Evolutionary conservation across 2,329 filamentous ascomycete genomes (phyloP).

Genomic region (Aspergillus nomiae): DNA sequence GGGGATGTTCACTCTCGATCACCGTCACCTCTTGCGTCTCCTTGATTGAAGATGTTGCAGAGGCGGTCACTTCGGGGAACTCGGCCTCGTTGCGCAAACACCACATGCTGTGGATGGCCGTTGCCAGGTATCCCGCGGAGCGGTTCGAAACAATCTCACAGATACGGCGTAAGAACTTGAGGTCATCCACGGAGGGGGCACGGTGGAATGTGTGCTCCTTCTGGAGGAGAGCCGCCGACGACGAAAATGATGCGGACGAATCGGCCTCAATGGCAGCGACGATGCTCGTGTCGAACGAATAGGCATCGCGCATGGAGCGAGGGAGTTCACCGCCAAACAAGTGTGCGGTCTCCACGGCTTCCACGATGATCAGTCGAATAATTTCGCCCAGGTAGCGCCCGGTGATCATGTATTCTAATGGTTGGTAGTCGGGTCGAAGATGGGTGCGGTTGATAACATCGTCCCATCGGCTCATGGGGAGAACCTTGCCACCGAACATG

Average conservation of each 20-base stretch:
- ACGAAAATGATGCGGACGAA: slow-evolving; percentile 37
- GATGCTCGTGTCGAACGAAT: slow-evolving; percentile 61
- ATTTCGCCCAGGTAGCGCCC: slow-evolving; percentile 67
- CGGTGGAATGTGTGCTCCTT: slow-evolving; percentile 53
- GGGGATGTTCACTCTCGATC: slow-evolving; percentile 32
- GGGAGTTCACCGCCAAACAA: slow-evolving; percentile 62
- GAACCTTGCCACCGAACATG: slow-evolving; percentile 62
- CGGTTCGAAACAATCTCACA: slow-evolving; percentile 58
- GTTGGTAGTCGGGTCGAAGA: slow-evolving; percentile 63
- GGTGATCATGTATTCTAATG: slow-evolving; percentile 65
- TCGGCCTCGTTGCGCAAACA: slow-evolving; percentile 55
- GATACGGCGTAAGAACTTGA: slow-evolving; percentile 57
- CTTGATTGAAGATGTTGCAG: slow-evolving; percentile 27
- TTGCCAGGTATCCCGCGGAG: slow-evolving; percentile 64
- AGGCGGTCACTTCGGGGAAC: slow-evolving; percentile 26
- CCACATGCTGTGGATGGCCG: slow-evolving; percentile 65
- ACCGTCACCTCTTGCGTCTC: slow-evolving; percentile 37
- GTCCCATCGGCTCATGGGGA: slow-evolving; percentile 64
- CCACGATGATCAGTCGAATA: slow-evolving; percentile 61
- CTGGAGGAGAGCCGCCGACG: slow-evolving; percentile 51
- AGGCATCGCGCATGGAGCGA: slow-evolving; percentile 56
- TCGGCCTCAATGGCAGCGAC: slow-evolving; percentile 60
- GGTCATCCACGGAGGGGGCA: slow-evolving; percentile 51
- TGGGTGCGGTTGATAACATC: slow-evolving; percentile 61
- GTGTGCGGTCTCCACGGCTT: slow-evolving; percentile 58